Evolutionary conservation across 176 grass and related monocot genomes (phyloP).

Genomic region (Oryza coarctata): DNA sequence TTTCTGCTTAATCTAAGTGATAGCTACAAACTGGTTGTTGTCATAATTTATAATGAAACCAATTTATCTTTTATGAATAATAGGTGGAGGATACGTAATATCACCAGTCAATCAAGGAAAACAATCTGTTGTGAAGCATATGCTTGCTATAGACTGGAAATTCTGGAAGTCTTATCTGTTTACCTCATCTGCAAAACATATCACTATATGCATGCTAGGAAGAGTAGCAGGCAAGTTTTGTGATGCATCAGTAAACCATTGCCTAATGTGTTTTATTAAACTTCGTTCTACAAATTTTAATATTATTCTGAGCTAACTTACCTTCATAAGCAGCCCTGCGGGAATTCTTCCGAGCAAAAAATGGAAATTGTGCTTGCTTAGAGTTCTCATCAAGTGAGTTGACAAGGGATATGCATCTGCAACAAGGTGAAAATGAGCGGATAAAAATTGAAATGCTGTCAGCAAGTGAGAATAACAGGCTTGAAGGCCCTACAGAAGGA

Average conservation of each 20-base stretch:
- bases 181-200: conserved; percentile 72
- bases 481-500: conserved; percentile 48
- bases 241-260: conserved; percentile 27
- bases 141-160: conserved; percentile 99
- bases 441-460: conserved; percentile 63
- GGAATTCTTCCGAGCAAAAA: conserved; percentile 91
- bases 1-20: conserved; percentile 27
- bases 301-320: conserved; percentile 7
- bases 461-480: conserved; percentile 42
- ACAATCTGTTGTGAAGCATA: conserved; percentile 93
- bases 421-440: conserved; percentile 39
- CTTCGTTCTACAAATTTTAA: neutral
- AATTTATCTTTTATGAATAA: conserved; percentile 31
- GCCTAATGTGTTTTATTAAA: conserved; percentile 6
- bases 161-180: conserved; percentile 88
- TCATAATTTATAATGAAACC: conserved; percentile 17
- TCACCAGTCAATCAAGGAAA: conserved; percentile 85
- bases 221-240: conserved; percentile 75
- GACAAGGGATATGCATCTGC: conserved; percentile 51
- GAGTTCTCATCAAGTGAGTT: conserved; percentile 87
- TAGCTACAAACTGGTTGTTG: neutral
- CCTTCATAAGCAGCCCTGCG: conserved; percentile 61
- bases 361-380: conserved; percentile 60
- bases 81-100: conserved; percentile 98
- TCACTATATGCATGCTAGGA: conserved; percentile 83